Base-by-base conservation (phyloP, 345 rosid species). In the Hibiscus syriacus region DNA sequence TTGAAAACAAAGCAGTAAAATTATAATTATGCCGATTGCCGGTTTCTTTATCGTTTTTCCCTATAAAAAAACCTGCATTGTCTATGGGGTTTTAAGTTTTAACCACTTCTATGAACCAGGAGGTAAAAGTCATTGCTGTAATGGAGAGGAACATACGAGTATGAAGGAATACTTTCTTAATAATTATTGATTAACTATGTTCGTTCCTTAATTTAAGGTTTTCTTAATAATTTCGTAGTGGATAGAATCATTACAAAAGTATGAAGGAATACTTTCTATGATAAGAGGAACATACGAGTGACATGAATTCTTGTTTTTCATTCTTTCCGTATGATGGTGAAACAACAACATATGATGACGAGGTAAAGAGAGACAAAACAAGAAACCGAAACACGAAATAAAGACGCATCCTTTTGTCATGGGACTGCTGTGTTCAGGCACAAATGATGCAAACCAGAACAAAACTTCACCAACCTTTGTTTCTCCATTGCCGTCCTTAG, bases 401-500 rank as follows among this genome's bases (percentile, higher is more conserved):
- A 55, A 49, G 48, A 60, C 57, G 65, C 72, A 69, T 64, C 69
- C 54, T 58, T 63, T 71, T 71, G 45, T 56, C 77, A 82, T 73
- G 81, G 68, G 66, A 45, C 78, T 59, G 82, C 88, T n/a, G 74
- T 74, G 73, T 74, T 78, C 78, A 74, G 81, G 85, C 83, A 74
- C 57, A 69, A 77, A 74, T 68, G 65, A 78, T 74, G 83, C 80
- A 76, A 49, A 74, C 73, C 73, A 78, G 73, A 78, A 79, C 41
- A 54, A 53, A 19, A 30, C 3, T n/a, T 36, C 16, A n/a, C 22
- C 39, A n/a, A n/a, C n/a, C n/a, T n/a, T n/a, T n/a, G n/a, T n/a
- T n/a, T n/a, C n/a, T n/a, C n/a, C n/a, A 30, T n/a, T n/a, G n/a
- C n/a, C n/a, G n/a, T 0, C 6, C 6, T 3, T 57, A 11, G 3